A percentile compares a stretch with the other conserved stretches of the same genome.
Evolutionary conservation across 1,139 yeast species (phyloP).

Genomic region (Suhomyces coccinellae): DNA sequence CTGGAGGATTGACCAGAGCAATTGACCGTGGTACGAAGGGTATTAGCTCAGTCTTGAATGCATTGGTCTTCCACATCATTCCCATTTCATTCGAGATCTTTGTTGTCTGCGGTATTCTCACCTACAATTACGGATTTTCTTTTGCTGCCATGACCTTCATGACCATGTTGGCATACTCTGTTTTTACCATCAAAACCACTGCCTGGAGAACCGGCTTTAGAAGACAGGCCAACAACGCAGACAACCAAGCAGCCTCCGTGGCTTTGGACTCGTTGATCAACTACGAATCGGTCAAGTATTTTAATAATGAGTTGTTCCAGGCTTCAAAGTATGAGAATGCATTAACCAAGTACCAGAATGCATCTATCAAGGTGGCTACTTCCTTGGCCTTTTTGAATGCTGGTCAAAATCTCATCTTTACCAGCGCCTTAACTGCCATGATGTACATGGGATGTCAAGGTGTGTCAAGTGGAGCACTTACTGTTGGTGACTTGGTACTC

Average conservation of each 20-base stretch:
- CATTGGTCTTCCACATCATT: slow-evolving; percentile 94
- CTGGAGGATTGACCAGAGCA: slow-evolving; percentile 95
- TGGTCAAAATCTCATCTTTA: slow-evolving; percentile 90
- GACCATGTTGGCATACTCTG: slow-evolving; percentile 85
- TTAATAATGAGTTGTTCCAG: slow-evolving; percentile 84
- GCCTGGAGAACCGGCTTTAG: slow-evolving; percentile 96
- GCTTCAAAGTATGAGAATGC: slow-evolving; percentile 80
- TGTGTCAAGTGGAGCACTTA: slow-evolving; percentile 73
- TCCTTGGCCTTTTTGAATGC: slow-evolving; percentile 87
- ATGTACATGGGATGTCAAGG: slow-evolving; percentile 99
- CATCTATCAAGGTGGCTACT: slow-evolving; percentile 86
- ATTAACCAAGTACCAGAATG: slow-evolving; percentile 70
- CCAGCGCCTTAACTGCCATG: slow-evolving; percentile 91
- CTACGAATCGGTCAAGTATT: slow-evolving; percentile 91
- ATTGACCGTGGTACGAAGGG: slow-evolving; percentile 98
- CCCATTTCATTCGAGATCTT: slow-evolving; percentile 92
- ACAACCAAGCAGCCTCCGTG: slow-evolving; percentile 89
- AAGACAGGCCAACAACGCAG: slow-evolving; percentile 89
- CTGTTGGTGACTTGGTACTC: slow-evolving; percentile 95
- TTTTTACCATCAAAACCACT: slow-evolving; percentile 88
- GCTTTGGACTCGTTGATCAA: slow-evolving; percentile 93
- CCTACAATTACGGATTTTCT: slow-evolving; percentile 85
- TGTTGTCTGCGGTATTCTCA: slow-evolving; percentile 89
- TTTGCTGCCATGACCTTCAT: slow-evolving; percentile 87
- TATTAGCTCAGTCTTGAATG: slow-evolving; percentile 85